Percentiles rank a stretch among this genome's conserved stretches.
These are phyloP conservation scores for Nigrograna mackinnonii DNA, from an alignment of 2,329 filamentous ascomycete genomes.

Conservation along the genomic window DNA sequence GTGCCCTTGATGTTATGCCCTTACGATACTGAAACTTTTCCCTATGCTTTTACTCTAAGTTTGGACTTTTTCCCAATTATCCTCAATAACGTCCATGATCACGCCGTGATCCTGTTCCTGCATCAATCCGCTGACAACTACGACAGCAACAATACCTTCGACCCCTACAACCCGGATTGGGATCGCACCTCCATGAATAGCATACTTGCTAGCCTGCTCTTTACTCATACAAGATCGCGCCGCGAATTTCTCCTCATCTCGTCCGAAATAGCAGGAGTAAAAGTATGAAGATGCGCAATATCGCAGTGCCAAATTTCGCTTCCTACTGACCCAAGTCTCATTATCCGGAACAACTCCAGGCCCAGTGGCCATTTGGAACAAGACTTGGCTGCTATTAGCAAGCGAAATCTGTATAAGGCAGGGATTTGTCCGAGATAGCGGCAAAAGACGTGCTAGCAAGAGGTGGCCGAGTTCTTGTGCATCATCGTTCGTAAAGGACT, in stretches of 20 bases:
- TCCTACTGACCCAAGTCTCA: not conserved
- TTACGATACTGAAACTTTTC: no score
- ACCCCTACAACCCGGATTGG: not conserved
- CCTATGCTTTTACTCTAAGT: no score
- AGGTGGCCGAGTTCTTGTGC: not conserved
- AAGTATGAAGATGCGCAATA: not conserved
- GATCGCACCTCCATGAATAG: not conserved
- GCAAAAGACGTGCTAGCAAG: not conserved
- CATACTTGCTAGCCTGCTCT: not conserved
- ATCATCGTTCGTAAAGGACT: not conserved
- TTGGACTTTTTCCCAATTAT: not conserved
- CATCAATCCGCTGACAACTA: not conserved
- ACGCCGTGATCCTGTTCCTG: not conserved
- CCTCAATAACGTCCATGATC: not conserved
- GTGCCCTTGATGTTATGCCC: no score
- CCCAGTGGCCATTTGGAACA: not conserved
- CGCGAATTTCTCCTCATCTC: not conserved
- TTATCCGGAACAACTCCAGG: not conserved
- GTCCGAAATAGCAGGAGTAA: not conserved
- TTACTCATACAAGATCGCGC: not conserved
- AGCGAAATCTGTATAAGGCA: not conserved
- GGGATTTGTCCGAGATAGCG: not conserved
- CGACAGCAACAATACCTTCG: not conserved
- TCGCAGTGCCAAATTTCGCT: not conserved
- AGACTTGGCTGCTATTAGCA: not conserved